phyloP scores from a whole-genome alignment of 805 yeast species.

The Monosporozyma solicola region DNA sequence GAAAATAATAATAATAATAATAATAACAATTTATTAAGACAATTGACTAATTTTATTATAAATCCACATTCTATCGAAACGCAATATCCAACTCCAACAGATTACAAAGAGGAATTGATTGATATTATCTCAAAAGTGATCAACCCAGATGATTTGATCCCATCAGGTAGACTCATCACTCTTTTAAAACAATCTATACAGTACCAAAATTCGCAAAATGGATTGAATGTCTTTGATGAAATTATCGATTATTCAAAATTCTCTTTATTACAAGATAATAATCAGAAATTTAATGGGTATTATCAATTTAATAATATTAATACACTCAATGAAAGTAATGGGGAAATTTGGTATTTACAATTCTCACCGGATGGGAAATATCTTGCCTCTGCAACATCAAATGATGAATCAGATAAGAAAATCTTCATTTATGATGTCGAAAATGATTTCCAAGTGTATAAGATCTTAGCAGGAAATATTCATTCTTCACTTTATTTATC shows the following conservation, averaged over 20 bases:
- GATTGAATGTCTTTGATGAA: constrained; percentile 27
- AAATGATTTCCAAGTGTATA: constrained; percentile 34
- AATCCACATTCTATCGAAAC: constrained; percentile 6
- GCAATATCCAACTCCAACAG: background rate
- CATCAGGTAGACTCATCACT: constrained; percentile 42
- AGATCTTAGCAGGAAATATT: constrained; percentile 36
- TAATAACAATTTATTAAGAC: constrained; percentile 13
- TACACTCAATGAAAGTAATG: constrained; percentile 38
- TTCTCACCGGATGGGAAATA: constrained; percentile 71
- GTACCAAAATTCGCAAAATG: constrained; percentile 35
- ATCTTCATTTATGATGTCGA: constrained; percentile 58
- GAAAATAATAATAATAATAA: background rate
- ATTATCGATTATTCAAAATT: constrained; percentile 7
- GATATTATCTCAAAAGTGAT: constrained; percentile 37
- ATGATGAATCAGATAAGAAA: constrained; percentile 35
- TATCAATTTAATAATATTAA: constrained; percentile 13
- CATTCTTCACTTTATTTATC: constrained; percentile 55
- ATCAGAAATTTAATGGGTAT: constrained; percentile 6
- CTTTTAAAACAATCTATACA: constrained; percentile 43
- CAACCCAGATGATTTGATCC: constrained; percentile 45
- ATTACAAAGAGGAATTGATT: constrained; percentile 31
- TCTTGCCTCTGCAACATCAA: constrained; percentile 71
- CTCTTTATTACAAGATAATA: constrained; percentile 11
- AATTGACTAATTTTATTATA: constrained; percentile 28
- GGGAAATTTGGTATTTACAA: constrained; percentile 78